Evolutionary conservation across 768 basidiomycete genomes (phyloP), one percentile per base, ranked within the genome.

Genomic region (Trametes gibbosa): DNA sequence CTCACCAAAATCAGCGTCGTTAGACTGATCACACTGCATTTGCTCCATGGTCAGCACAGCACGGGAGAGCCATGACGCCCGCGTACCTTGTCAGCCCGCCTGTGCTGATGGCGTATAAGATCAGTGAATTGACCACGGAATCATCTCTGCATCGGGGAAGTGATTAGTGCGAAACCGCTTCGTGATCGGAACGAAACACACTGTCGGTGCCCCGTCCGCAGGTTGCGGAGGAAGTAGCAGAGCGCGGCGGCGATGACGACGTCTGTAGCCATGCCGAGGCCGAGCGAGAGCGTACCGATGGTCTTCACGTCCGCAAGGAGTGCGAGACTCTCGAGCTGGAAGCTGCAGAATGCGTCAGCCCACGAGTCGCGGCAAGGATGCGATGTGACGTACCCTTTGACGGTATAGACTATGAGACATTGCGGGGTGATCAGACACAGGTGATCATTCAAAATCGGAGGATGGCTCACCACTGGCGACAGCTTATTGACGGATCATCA

Each of bases 41-140:
- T 32, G 10, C 12, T 29, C 16, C 21, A 9, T 16, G 47, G 42
- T 39, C 24, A 12, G 50, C 39, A 13, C 35, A 14, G 37, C 32
- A 35, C 23, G 17, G 21, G 8, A 13, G 10, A 21, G 3, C 17
- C 29, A 7, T 42, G 63, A 59, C 50, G 23, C 65, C 32, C 27
- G 27, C 69, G 49, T 64, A 80, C 86, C 83, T 83, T n/a, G 86
- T 87, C 37, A 89, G 52, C 5, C 75, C 72, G 19, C 86, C 86
- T 0, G 85, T 87, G 60, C 83, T 85, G 41, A 87, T 71, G 16
- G 85, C 84, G 58, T 85, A 85, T n/a, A 83, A 64, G 8, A 75
- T 82, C 29, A 88, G 70, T 2, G 65, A 76, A 59, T 81, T 83
- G 35, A 87, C 78, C n/a, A 86, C 70, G 0, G 82, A 77, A 67